A percentile compares a stretch with the other conserved stretches of the same genome.
Evolutionary conservation across 495 filamentous ascomycete species (phyloP).

Genomic region (Penicillium parvum): DNA sequence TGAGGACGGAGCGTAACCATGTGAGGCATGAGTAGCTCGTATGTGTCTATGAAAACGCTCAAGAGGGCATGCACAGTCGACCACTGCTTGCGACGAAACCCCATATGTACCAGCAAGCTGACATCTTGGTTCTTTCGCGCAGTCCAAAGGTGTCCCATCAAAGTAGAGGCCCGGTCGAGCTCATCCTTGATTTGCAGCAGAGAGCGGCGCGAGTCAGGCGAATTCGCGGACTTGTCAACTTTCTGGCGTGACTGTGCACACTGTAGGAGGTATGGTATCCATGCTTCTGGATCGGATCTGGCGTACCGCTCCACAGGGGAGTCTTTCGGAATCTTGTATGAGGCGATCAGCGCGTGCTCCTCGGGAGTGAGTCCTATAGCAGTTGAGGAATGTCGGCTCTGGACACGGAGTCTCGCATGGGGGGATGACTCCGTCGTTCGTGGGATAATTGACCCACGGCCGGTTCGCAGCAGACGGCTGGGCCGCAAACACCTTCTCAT

Average conservation of each 20-base stretch:
- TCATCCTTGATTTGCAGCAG: conserved; percentile 13
- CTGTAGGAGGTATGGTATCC: conserved; percentile 42
- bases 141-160: conserved; percentile 24
- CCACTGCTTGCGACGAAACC: conserved; percentile 42
- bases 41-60: conserved; percentile 36
- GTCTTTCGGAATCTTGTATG: conserved; percentile 13
- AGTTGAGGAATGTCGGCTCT: conserved; percentile 2
- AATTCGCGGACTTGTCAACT: conserved; percentile 6
- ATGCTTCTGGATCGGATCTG: conserved; percentile 24
- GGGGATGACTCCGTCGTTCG: conserved; percentile 8
- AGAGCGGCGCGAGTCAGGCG: conserved; percentile 4
- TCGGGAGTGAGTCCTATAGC: conserved; percentile 1
- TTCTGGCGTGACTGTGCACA: conserved; percentile 36
- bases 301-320: too few species aligned
- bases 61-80: conserved; percentile 37
- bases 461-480: conserved; percentile 35
- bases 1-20: conserved; percentile 14
- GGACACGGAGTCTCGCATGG: conserved; percentile 5
- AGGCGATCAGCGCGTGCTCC: conserved; percentile 8
- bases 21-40: conserved; percentile 17
- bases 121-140: conserved; percentile 23
- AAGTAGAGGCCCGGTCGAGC: conserved; percentile 16
- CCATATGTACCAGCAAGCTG: conserved; percentile 42
- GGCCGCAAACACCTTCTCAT: conserved; percentile 42
- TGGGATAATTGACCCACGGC: conserved; percentile 22